Evolutionary conservation across 371 early-diverging fungal genomes (phyloP), one percentile per base, ranked within the genome.

Genomic region (Lichtheimia ornata): DNA sequence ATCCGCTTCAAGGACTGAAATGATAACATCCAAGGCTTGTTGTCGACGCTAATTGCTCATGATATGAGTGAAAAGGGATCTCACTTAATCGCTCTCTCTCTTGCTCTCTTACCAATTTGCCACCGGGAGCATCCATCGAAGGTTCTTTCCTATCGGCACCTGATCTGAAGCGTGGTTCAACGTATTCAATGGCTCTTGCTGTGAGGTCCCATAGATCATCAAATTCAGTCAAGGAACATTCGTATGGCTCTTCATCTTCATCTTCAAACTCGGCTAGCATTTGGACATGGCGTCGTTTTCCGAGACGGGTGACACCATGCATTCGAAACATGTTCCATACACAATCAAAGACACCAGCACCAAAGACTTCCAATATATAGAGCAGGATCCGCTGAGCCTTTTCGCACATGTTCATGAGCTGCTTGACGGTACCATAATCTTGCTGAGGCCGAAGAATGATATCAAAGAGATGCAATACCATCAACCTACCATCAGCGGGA

Each of bases 141-240:
- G 24, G 63, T 17, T n/a, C 22, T 22, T n/a, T n/a, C 7, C 47
- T n/a, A 6, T 47, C 17, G 47, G 47, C 11, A 47, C 47, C 47
- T 47, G 47, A 47, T 17, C 11, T n/a, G 22, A 18, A 47, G 14
- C 44, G 56, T 40, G 56, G 22, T 49, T 55, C 56, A n/a, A 24
- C 40, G 25, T 45, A 42, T 15, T 42, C 40, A 28, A 63, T 41
- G 25, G 63, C 62, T n/a, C 24, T 6, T 13, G 42, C 50, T 20
- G 51, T 50, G 5, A 67, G 56, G 41, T 67, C 53, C 63, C 63
- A 63, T 5, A 67, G 25, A 41, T 67, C 63, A 24, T 63, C 63
- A 56, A 67, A 67, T 20, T 61, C 57, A 15, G 53, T 18, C 27
- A 67, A 44, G 4, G 53, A 50, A 17, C 57, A 52, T 5, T 61